These are phyloP conservation scores for Penicillium sp. DNA, from an alignment of 2,329 filamentous ascomycete species.

Conservation along the genomic window DNA sequence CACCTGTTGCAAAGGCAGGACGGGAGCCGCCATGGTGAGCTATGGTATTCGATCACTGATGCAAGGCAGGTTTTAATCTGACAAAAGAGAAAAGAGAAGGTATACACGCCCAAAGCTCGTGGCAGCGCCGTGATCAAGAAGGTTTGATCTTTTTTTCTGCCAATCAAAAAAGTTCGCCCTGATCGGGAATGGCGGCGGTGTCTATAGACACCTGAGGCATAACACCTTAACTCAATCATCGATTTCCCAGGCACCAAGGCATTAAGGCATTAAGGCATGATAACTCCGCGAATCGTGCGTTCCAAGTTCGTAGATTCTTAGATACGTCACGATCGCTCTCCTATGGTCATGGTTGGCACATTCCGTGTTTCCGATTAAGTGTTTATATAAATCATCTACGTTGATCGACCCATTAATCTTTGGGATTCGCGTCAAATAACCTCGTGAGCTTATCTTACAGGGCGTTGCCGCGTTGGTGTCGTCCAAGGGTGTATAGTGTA, in stretches of 20 bases:
- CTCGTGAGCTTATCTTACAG: not conserved
- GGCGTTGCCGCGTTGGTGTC: no score
- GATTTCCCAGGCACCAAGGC: not conserved
- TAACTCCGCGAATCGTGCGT: not conserved
- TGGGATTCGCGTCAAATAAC: not conserved
- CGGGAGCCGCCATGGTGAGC: conserved; percentile 75
- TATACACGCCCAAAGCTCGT: not conserved
- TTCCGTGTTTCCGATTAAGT: not conserved
- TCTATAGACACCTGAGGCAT: conserved; percentile 21
- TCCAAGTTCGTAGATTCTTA: not conserved
- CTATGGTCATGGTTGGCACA: conserved; percentile 2
- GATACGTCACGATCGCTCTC: not conserved
- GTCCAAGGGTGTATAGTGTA: not conserved
- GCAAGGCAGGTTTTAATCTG: not conserved
- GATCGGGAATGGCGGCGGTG: conserved; percentile 24
- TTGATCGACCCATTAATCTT: not conserved
- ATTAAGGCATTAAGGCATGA: not conserved
- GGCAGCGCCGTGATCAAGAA: conserved; percentile 10
- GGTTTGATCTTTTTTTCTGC: conserved; percentile 29
- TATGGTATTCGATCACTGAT: not conserved
- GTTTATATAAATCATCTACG: not conserved
- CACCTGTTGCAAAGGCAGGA: conserved; percentile 74
- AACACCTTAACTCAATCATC: not conserved
- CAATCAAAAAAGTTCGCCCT: conserved; percentile 28
- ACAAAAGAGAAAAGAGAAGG: not conserved